These are phyloP conservation scores for Cystofilobasidium capitatum DNA, from an alignment of 768 basidiomycete genomes.

Conservation along the genomic window DNA sequence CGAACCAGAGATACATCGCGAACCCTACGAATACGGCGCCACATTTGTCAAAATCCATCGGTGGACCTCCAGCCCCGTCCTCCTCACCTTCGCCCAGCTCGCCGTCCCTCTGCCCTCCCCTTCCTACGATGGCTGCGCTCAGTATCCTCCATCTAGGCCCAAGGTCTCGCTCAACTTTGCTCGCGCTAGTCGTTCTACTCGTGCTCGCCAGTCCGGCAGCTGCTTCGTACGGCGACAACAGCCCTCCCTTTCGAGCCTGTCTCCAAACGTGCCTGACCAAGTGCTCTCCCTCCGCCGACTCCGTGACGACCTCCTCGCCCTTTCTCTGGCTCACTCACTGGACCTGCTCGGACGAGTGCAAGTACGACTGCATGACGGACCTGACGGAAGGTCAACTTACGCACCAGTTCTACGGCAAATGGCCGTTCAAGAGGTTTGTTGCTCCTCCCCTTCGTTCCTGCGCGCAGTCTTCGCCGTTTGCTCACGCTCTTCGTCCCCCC, in stretches of 20 bases:
- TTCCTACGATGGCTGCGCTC: too few species aligned
- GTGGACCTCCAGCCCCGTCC: too few species aligned
- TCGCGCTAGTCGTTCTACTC: background rate
- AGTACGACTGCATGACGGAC: conserved; percentile 73
- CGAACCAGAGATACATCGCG: too few species aligned
- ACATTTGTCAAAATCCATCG: background rate
- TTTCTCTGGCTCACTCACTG: conserved; percentile 53
- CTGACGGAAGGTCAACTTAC: conserved; percentile 36
- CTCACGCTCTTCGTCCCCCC: too few species aligned
- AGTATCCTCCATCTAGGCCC: too few species aligned
- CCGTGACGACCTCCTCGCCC: conserved; percentile 43
- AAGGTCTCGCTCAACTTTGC: background rate
- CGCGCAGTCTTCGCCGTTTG: too few species aligned
- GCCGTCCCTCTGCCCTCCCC: too few species aligned
- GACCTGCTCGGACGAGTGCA: conserved; percentile 57
- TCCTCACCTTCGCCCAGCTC: too few species aligned
- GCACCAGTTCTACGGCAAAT: conserved; percentile 88
- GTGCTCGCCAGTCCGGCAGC: conserved; percentile 1
- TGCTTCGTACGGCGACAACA: conserved; percentile 59
- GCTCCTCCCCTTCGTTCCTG: background rate
- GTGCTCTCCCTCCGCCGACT: conserved; percentile 43
- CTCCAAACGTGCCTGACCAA: conserved; percentile 43
- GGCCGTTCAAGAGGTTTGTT: conserved; percentile 80
- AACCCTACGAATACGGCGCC: too few species aligned
- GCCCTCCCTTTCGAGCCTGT: conserved; percentile 50